Evolutionary conservation across 2,329 filamentous ascomycete genomes (phyloP).

Genomic region (Fusarium temperatum): DNA sequence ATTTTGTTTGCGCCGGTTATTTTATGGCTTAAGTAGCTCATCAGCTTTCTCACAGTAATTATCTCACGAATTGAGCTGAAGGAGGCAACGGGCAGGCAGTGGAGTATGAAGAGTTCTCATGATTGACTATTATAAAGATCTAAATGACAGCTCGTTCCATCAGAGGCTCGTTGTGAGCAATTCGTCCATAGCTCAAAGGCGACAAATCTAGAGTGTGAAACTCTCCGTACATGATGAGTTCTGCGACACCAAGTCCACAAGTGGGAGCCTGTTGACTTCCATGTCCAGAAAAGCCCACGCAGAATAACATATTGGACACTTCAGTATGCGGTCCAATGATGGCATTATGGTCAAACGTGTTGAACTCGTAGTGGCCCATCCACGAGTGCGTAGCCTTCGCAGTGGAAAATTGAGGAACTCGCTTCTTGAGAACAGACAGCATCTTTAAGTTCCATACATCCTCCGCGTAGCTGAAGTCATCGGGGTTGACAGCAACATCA

Average conservation of each 20-base stretch:
- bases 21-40: too few species aligned
- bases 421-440: conserved; percentile 12
- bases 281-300: conserved; percentile 9
- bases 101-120: background rate
- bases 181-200: background rate
- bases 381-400: conserved; percentile 12
- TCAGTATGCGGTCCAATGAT: conserved; percentile 15
- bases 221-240: conserved; percentile 10
- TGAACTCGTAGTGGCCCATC: conserved; percentile 24
- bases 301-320: background rate
- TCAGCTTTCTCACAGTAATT: background rate
- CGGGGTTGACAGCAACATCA: background rate
- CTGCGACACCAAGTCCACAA: conserved; percentile 9
- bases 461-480: conserved; percentile 9
- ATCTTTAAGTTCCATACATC: conserved; percentile 19
- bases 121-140: background rate
- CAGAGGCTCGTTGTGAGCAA: conserved; percentile 5
- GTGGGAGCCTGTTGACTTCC: conserved; percentile 14
- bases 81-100: too few species aligned
- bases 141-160: background rate
- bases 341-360: conserved; percentile 17
- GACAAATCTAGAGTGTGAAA: conserved; percentile 16
- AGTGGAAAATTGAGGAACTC: conserved; percentile 11
- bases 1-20: background rate
- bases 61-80: background rate